Percentiles rank a stretch among this genome's conserved stretches.
Conservation (phyloP, 306 rosid species). For the Ormosia semicastrata region DNA sequence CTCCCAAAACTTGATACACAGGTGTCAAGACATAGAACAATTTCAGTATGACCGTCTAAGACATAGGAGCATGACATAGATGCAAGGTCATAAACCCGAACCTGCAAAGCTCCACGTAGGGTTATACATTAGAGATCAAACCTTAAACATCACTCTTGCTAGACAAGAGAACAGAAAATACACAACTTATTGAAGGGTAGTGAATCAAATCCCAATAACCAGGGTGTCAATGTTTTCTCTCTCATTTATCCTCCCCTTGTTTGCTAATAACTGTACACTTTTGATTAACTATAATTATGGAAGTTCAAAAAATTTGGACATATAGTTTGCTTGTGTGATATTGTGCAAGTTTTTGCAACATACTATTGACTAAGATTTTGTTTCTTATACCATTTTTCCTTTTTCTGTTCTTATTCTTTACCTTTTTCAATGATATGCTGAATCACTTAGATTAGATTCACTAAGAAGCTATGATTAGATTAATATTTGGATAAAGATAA, state of each 20-base stretch:
- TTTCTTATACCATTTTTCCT: not conserved
- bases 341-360: not conserved
- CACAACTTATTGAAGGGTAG: not conserved
- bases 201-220: conserved; percentile 15
- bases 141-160: not conserved
- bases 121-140: conserved; percentile 11
- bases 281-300: not conserved
- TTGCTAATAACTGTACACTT: not conserved
- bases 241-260: not conserved
- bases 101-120: conserved; percentile 63
- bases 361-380: not conserved
- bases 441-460: not conserved
- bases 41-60: conserved; percentile 85
- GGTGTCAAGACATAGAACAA: conserved; percentile 83
- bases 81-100: conserved; percentile 79
- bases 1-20: conserved; percentile 78
- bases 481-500: not conserved
- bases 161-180: not conserved
- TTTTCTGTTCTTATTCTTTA: not conserved
- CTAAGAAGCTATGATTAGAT: not conserved
- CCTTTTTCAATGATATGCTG: not conserved
- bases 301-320: not conserved
- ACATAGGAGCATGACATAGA: conserved; percentile 91
- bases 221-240: not conserved
- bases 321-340: not conserved